Evolutionary conservation across 139 green algal genomes (phyloP).

Genomic region (Gonium pectorale): DNA sequence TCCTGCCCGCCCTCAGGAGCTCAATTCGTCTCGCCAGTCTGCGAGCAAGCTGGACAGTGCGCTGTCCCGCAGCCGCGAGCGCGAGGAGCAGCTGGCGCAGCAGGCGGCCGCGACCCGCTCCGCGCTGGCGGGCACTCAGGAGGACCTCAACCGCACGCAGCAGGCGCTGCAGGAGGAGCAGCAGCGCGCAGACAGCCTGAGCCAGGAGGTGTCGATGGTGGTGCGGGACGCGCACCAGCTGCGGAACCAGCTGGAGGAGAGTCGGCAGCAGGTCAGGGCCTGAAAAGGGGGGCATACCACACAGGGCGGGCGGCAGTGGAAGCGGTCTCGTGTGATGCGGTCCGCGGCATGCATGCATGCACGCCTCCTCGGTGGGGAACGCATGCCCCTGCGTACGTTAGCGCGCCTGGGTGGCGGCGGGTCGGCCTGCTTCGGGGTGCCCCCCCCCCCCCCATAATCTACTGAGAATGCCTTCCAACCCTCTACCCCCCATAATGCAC

Average conservation of each 20-base stretch:
- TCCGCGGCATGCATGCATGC: too few species aligned
- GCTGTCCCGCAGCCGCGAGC: neutral
- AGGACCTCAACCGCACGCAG: neutral
- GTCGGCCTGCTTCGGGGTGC: too few species aligned
- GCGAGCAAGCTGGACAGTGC: neutral
- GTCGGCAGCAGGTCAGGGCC: neutral
- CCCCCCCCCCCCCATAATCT: too few species aligned
- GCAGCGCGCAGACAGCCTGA: neutral
- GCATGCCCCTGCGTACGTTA: too few species aligned
- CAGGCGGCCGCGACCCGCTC: neutral
- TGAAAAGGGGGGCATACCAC: neutral
- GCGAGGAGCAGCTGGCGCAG: neutral
- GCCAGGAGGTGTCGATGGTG: slow-evolving; percentile 2
- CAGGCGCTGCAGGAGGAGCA: slow-evolving; percentile 10
- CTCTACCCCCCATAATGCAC: too few species aligned
- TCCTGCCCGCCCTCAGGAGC: slow-evolving; percentile 9
- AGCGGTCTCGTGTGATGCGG: too few species aligned
- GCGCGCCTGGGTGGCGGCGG: too few species aligned
- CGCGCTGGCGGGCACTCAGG: neutral
- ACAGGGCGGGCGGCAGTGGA: too few species aligned
- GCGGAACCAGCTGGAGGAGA: slow-evolving; percentile 5
- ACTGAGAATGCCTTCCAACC: too few species aligned
- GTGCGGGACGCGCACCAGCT: slow-evolving; percentile 15
- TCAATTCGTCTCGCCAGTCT: slow-evolving; percentile 1
- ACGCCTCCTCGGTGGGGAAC: too few species aligned